phyloP scores from a whole-genome alignment of 2,329 filamentous ascomycete genomes.

The Fusarium sp. region DNA sequence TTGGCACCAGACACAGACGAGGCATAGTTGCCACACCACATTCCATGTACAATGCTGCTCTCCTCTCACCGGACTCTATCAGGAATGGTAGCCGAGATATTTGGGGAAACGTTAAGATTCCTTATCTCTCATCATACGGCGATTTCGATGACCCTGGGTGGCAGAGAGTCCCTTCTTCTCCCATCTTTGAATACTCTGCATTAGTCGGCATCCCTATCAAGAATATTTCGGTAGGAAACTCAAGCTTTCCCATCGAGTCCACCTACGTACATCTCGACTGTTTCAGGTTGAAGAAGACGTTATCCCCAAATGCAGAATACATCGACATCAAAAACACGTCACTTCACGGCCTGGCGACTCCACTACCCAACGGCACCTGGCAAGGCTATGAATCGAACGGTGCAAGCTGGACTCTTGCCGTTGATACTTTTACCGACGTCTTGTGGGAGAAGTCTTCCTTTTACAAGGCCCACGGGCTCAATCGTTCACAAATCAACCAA shows the following conservation, averaged over 20 bases:
- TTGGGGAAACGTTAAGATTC: background rate
- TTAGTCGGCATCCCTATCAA: background rate
- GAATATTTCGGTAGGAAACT: background rate
- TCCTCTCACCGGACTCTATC: background rate
- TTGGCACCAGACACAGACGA: background rate
- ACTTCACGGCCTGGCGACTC: background rate
- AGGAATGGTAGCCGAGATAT: background rate
- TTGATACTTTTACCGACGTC: background rate
- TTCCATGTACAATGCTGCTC: background rate
- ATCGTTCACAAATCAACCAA: background rate
- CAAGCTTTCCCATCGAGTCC: background rate
- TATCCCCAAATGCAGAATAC: no score
- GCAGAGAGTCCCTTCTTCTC: background rate
- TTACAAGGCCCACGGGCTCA: background rate
- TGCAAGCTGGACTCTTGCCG: background rate
- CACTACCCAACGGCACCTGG: background rate
- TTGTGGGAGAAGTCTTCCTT: background rate
- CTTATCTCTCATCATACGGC: background rate
- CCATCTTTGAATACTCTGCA: background rate
- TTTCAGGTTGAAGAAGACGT: background rate
- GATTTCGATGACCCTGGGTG: background rate
- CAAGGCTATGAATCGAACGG: background rate
- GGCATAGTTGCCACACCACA: background rate
- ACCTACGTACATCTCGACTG: background rate
- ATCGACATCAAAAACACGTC: background rate